These are phyloP conservation scores for Gremmenia infestans DNA, from an alignment of 2,329 filamentous ascomycete genomes.

Conservation along the genomic window DNA sequence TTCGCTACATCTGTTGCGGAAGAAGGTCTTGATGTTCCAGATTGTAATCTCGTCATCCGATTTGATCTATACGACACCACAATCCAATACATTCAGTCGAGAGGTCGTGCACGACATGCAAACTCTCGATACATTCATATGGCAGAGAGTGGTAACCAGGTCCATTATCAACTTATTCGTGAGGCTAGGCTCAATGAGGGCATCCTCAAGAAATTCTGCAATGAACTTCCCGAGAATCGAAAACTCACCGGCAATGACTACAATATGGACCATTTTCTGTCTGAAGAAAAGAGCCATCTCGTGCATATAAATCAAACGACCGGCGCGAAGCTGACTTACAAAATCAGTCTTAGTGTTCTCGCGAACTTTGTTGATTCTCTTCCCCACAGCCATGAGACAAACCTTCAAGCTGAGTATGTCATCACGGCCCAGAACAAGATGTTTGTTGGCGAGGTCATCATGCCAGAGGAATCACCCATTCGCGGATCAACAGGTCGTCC, in stretches of 20 bases:
- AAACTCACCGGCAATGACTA: conserved; percentile 57
- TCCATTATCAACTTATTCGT: conserved; percentile 51
- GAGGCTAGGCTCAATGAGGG: conserved; percentile 57
- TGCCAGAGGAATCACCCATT: conserved; percentile 72
- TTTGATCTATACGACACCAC: conserved; percentile 88
- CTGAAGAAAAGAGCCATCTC: conserved; percentile 37
- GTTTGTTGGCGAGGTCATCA: conserved; percentile 71
- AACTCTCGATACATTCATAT: conserved; percentile 82
- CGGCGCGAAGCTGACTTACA: conserved; percentile 74
- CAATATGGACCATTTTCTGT: conserved; percentile 50
- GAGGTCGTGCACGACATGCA: conserved; percentile 74
- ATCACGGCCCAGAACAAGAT: conserved; percentile 50
- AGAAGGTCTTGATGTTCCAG: conserved; percentile 63
- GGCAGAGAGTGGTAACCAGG: conserved; percentile 64
- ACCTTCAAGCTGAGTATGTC: conserved; percentile 52
- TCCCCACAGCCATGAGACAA: conserved; percentile 39
- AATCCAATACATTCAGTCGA: conserved; percentile 92
- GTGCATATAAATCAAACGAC: conserved; percentile 57
- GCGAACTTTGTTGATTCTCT: conserved; percentile 69
- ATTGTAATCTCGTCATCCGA: conserved; percentile 62
- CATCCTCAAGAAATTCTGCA: conserved; percentile 71
- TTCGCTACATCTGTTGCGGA: conserved; percentile 64
- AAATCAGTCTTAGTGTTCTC: conserved; percentile 66
- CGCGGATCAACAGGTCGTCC: conserved; percentile 58
- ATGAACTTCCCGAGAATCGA: conserved; percentile 67